Evolutionary conservation across 148 eudicot genomes (phyloP).

Genomic region (Rheum nobile): DNA sequence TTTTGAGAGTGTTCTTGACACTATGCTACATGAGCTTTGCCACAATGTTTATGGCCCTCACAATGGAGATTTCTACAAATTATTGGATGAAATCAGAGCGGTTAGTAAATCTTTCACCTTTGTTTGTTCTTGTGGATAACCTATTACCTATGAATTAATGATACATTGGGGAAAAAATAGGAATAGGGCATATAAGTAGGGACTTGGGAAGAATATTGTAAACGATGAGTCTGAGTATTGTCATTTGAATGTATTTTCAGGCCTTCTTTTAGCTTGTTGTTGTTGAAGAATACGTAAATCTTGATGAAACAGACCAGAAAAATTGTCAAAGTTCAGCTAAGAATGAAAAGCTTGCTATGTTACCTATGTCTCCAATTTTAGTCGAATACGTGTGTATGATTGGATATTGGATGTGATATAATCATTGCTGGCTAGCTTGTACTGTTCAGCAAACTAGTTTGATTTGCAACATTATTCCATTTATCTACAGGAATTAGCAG

Average conservation of each 20-base stretch:
- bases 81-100: slow-evolving; percentile 73
- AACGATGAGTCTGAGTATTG: neutral
- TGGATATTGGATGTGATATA: neutral
- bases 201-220: too few relatives aligned
- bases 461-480: too few relatives aligned
- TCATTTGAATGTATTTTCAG: neutral
- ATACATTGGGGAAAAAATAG: neutral
- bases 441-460: neutral
- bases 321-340: neutral
- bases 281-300: neutral
- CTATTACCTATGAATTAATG: neutral
- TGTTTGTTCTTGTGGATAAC: neutral
- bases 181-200: too few relatives aligned
- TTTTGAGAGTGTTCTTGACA: slow-evolving; percentile 59
- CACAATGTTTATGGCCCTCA: slow-evolving; percentile 77
- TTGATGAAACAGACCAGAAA: neutral
- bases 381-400: too few relatives aligned
- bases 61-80: slow-evolving; percentile 67
- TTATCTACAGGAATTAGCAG: slow-evolving; percentile 63
- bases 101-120: slow-evolving; percentile 20
- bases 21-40: slow-evolving; percentile 92
- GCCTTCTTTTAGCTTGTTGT: neutral
- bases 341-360: neutral
- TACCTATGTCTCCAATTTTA: neutral
- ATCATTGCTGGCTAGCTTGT: slow-evolving; percentile 5